A percentile compares a stretch with the other conserved stretches of the same genome.
Conservation (phyloP, 1,139 yeast genomes). For the Pichia sp. region DNA sequence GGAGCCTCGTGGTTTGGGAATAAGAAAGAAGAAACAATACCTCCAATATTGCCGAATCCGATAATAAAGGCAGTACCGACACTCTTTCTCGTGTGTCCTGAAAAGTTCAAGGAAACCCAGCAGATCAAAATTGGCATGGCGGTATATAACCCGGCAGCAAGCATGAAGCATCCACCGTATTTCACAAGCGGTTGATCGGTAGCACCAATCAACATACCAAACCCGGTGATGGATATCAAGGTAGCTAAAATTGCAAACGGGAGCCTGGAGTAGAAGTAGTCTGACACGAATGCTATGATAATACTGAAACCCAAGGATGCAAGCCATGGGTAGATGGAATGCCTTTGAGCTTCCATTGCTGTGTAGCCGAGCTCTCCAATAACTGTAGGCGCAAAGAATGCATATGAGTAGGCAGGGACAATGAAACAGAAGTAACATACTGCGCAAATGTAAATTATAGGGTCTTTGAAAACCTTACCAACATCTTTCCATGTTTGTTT, state of each 20-base stretch:
- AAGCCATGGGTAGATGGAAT: constrained; percentile 73
- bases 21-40: constrained; percentile 65
- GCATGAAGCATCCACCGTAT: constrained; percentile 70
- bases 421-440: constrained; percentile 59
- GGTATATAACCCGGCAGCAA: constrained; percentile 62
- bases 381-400: constrained; percentile 66
- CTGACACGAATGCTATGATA: constrained; percentile 46
- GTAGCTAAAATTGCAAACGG: constrained; percentile 45
- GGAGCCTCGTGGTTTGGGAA: constrained; percentile 60
- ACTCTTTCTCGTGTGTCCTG: constrained; percentile 67
- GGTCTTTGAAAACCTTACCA: constrained; percentile 44
- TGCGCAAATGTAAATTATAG: constrained; percentile 54
- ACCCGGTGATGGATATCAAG: constrained; percentile 49
- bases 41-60: constrained; percentile 83
- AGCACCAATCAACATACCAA: constrained; percentile 45
- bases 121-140: constrained; percentile 75
- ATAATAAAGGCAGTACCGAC: constrained; percentile 75
- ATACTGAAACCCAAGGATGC: constrained; percentile 55
- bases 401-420: constrained; percentile 68
- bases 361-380: constrained; percentile 56
- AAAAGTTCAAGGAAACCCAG: constrained; percentile 64
- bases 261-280: constrained; percentile 42
- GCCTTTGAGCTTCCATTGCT: constrained; percentile 60
- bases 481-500: constrained; percentile 43
- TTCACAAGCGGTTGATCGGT: constrained; percentile 38